Evolutionary conservation across 2,329 filamentous ascomycete genomes (phyloP), one percentile per base, ranked within the genome.

Genomic region (Cytospora mali): DNA sequence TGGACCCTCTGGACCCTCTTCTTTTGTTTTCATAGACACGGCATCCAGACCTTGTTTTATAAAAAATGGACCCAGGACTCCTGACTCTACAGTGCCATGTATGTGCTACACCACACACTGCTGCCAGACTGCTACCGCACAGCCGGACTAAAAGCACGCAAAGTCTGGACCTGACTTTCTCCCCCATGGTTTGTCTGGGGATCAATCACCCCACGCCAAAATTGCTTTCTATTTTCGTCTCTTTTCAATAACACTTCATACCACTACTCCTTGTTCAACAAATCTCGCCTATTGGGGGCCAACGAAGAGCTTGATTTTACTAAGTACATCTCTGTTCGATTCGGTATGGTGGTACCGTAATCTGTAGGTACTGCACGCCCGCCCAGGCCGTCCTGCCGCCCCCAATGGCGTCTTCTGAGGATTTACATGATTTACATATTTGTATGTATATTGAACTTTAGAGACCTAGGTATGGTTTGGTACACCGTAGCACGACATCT

Each of bases 31-130:
- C 48, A 60, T 54, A 33, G 58, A 60, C 58, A 50, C 58, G 31
- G 31, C 53, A 39, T 35, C 21, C 50, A 29, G 28, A 33, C 50
- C 56, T 60, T 52, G 61, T 60, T 63, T 63, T 33, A 55, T 51
- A 58, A 52, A 51, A 63, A 55, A 21, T 48, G 55, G 42, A 11
- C n/a, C 42, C 21, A 33, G 39, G 61, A 31, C 51, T 29, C 42
- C 42, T 18, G 28, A 50, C 31, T n/a, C n/a, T n/a, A n/a, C n/a
- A n/a, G n/a, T n/a, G n/a, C n/a, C n/a, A n/a, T n/a, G n/a, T n/a
- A n/a, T n/a, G n/a, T n/a, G n/a, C n/a, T n/a, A n/a, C n/a, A n/a
- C n/a, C n/a, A n/a, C n/a, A n/a, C n/a, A n/a, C n/a, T n/a, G n/a
- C n/a, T n/a, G n/a, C n/a, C n/a, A n/a, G n/a, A n/a, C n/a, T n/a